Evolutionary conservation across 2,329 filamentous ascomycete species (phyloP), one percentile per base, ranked within the genome.

Genomic region (Whalleya microplaca): DNA sequence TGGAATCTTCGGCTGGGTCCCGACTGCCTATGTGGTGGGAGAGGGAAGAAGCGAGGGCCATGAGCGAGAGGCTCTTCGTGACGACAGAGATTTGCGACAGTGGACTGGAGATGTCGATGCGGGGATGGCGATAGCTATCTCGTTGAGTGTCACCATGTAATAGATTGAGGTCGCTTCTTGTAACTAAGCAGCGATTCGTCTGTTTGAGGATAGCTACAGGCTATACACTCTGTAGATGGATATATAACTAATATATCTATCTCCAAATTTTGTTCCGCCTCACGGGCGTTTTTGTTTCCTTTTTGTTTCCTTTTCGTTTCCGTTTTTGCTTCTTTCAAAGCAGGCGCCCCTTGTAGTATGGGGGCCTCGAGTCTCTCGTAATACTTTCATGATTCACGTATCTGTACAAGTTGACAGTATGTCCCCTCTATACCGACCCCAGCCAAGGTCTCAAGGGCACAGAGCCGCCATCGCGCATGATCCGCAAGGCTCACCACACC

Each of bases 401-500:
- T 16, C 14, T 14, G 32, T 7, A 37, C 3, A 12, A 37, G 14
- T 12, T 12, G 32, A 16, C 6, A 8, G 10, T 16, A 14, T 14
- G 14, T 14, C 3, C 32, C 14, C 3, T 37, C 9, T 16, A 12
- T 37, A 16, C 6, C 3, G 4, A 37, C 10, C 5, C 14, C 14
- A 37, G 14, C 14, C 32, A 37, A 12, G 9, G 14, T 16, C 32
- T 16, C 32, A 3, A 12, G 9, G 5, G 14, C 14, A 37, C 21
- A 16, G 27, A 14, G 16, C 21, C 2, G 5, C 42, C 41, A 12
- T 21, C 12, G 18, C 3, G 42, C n/a, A 18, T 29, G n/a, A 32
- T 29, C 32, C 14, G 10, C 10, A 37, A 16, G 6, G 14, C 7
- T 58, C 43, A 66, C 56, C 50, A 65, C 45, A 51, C 59, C 18